These are phyloP conservation scores for Rosa multiflora DNA, from an alignment of 306 rosid genomes.

Conservation along the genomic window DNA sequence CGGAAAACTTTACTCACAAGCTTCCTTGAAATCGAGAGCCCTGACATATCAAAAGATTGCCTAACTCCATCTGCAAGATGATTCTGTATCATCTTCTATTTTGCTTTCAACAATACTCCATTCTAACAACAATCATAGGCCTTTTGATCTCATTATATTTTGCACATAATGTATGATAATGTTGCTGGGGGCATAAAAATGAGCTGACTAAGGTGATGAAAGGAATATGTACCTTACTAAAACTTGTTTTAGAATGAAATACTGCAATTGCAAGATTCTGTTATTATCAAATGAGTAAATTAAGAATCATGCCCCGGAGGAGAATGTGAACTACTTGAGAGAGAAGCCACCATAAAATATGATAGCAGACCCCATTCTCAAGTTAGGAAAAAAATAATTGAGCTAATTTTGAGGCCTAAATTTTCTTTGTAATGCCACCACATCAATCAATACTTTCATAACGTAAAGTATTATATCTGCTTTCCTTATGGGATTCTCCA, in stretches of 20 bases:
- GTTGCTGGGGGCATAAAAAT: not conserved
- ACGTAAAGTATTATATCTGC: constrained; percentile 12
- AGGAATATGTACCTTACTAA: not conserved
- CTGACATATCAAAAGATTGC: constrained; percentile 61
- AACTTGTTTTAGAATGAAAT: not conserved
- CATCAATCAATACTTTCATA: constrained; percentile 12
- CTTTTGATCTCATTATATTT: not conserved
- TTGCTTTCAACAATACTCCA: not conserved
- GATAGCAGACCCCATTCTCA: constrained; percentile 6
- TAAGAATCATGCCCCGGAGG: not conserved
- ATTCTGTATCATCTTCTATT: not conserved
- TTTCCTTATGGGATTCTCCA: constrained; percentile 17
- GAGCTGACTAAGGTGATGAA: not conserved
- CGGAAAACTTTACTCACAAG: constrained; percentile 87
- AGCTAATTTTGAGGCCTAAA: constrained; percentile 10
- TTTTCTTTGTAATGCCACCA: constrained; percentile 7
- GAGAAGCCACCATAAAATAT: not conserved
- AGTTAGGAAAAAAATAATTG: constrained; percentile 12
- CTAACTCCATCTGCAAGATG: constrained; percentile 80
- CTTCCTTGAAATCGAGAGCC: constrained; percentile 90
- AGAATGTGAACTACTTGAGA: not conserved
- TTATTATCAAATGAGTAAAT: not conserved
- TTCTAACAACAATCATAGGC: not conserved
- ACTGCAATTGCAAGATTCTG: not conserved
- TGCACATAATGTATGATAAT: constrained; percentile 1